Evolutionary conservation across 139 green algal genomes (phyloP).

Genomic region (Raphidocelis subcapitata): DNA sequence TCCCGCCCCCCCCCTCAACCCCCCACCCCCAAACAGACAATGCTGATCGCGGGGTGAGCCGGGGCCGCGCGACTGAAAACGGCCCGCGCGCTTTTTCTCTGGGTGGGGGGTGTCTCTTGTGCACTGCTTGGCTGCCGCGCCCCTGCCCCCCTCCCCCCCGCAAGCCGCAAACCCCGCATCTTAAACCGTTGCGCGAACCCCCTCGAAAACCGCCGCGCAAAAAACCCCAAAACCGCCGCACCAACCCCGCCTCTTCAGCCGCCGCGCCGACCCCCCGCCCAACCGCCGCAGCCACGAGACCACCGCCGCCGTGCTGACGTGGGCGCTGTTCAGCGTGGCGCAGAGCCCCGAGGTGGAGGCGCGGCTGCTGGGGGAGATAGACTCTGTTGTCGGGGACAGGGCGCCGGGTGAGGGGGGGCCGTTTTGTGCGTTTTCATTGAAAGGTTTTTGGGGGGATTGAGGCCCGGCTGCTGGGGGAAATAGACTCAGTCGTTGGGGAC

Average conservation of each 20-base stretch:
- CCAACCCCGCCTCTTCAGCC: no score
- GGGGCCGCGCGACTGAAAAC: neutral
- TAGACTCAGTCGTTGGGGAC: constrained; percentile 76
- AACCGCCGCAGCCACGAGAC: constrained; percentile 89
- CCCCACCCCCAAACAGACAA: constrained; percentile 36
- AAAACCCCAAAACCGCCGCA: no score
- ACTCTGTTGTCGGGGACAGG: constrained; percentile 66
- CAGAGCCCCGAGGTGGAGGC: constrained; percentile 60
- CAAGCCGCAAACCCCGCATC: no score
- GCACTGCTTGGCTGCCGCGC: no score
- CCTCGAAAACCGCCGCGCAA: no score
- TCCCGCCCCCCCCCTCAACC: no score
- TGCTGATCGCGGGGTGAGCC: constrained; percentile 53
- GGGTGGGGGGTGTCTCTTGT: neutral
- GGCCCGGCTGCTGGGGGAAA: constrained; percentile 66
- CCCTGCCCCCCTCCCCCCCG: no score
- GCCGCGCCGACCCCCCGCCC: no score
- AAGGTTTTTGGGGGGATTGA: no score
- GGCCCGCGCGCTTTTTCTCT: neutral
- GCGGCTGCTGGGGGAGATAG: constrained; percentile 74
- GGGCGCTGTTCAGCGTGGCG: constrained; percentile 78
- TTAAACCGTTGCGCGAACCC: no score
- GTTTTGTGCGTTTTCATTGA: no score
- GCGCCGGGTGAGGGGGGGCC: constrained; percentile 35
- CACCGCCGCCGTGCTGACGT: constrained; percentile 92